These are phyloP conservation scores for Mucor plumbeus DNA, from an alignment of 371 early-diverging fungal species.

Conservation along the genomic window DNA sequence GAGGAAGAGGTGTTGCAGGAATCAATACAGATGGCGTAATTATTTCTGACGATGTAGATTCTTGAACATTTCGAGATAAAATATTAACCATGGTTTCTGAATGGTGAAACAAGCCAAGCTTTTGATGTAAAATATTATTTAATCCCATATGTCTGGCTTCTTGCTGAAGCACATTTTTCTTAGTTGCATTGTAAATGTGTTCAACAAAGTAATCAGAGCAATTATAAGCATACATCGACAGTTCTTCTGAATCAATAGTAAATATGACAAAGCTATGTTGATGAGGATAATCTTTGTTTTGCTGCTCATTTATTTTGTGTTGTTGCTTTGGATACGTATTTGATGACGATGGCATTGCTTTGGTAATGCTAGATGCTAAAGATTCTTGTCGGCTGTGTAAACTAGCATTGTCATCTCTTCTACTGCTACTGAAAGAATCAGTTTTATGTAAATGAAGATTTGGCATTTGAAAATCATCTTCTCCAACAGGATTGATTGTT, in stretches of 20 bases:
- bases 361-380: constrained; percentile 37
- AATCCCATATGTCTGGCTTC: constrained; percentile 56
- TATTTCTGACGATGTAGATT: background rate
- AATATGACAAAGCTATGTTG: constrained; percentile 65
- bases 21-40: background rate
- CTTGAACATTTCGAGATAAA: constrained; percentile 13
- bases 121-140: constrained; percentile 69
- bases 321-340: constrained; percentile 24
- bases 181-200: constrained; percentile 52
- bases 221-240: constrained; percentile 74
- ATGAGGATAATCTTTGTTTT: constrained; percentile 15
- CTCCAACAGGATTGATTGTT: constrained; percentile 15
- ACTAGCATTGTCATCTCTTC: constrained; percentile 32
- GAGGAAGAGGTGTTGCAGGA: constrained; percentile 8
- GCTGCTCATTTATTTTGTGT: background rate
- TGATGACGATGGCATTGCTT: constrained; percentile 19
- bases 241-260: constrained; percentile 51
- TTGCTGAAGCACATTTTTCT: constrained; percentile 33
- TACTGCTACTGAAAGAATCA: constrained; percentile 1
- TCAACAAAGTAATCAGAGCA: constrained; percentile 62
- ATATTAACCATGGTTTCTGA: constrained; percentile 38
- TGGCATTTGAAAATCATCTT: constrained; percentile 6
- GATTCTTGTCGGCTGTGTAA: constrained; percentile 48
- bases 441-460: constrained; percentile 13
- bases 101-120: constrained; percentile 74